Base-by-base conservation (phyloP, 768 basidiomycete species). In the Multifurca ochricompacta region DNA sequence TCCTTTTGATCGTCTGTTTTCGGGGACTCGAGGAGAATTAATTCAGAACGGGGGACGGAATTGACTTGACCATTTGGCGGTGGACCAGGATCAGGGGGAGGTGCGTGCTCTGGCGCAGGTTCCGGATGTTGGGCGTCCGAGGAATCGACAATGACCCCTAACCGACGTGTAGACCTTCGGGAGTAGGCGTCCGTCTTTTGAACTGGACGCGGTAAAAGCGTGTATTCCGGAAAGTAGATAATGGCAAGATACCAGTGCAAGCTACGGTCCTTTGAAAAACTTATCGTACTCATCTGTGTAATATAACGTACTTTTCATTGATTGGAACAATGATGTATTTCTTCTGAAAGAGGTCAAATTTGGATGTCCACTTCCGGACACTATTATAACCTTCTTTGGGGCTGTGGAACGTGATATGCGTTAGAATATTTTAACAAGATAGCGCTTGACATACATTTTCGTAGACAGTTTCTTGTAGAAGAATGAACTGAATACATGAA, bases 211-310 rank as follows among this genome's bases (percentile, higher is more conserved):
- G 82, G 73, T 32, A 76, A 67, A 65, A 87, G 69, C 6, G 77
- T 70, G 44, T 74, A 68, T 49, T 80, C 81, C 0, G 96, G 95
- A 55, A 86, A 82, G 67, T 82, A 86, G 60, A 99, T 95, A 58
- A 98, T 82, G 14, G 91, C 94, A 36, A 98, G 79, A 68, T 96
- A 98, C 96, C 96, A 98, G 70, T 99, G 96, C 40, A 91, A 69
- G 62, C 95, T 98, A 59, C 8, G 30, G 27, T 16, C 7, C 18
- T 19, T 31, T 46, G n/a, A 47, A 18, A 39, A 35, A 10, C 4
- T 9, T 31, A 11, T 35, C 7, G 30, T 16, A n/a, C 9, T 16
- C 27, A 30, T 46, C 50, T 9, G 10, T 21, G 25, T 18, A 21
- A 47, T 30, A 30, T 2, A 10, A 66, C 81, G 53, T 66, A 96